Base-by-base conservation (phyloP, 139 green algal species). In the Chlorella sp. region DNA sequence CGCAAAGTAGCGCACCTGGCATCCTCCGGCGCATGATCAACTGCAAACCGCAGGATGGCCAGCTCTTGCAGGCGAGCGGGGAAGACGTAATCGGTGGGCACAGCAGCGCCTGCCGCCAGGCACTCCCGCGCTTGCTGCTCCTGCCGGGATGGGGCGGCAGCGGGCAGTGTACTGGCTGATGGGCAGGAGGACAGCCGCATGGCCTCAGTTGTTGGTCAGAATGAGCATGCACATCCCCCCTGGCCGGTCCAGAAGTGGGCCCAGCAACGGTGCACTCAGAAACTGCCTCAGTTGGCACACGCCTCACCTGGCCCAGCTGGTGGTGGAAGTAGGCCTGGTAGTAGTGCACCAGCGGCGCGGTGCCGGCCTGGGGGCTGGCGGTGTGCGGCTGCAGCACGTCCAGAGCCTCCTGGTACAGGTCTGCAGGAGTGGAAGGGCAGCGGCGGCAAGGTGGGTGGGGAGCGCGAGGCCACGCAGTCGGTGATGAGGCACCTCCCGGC, bases 291-390 rank as follows among this genome's bases (percentile, higher is more conserved):
- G n/a, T n/a, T n/a, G n/a, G n/a, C n/a, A n/a, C n/a, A n/a, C n/a
- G 25, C 21, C 51, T 1, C 30, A 51, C 55, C 74, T 69, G 74
- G n/a, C 74, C 74, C 9, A 69, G 74, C 74, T 34, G 47, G 55
- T 47, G 18, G 51, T 51, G 51, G 30, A 81, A 55, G 74, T 28
- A 81, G 32, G 74, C 74, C 7, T 20, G 47, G 51, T 69, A 81
- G 74, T 81, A 81, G 74, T 55, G 47, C 74, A 81, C 18, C 30
- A 81, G 55, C 15, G 74, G 74, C 23, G 74, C 74, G 0, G 74
- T 68, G n/a, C 74, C 74, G 3, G 74, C 20, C 28, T 17, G 20
- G 32, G 74, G 51, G 51, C 28, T 30, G 32, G 15, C 51, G 1
- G 30, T 23, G 17, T 81, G 74, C 20, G 51, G 18, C 74, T 81